Evolutionary conservation across 1,139 yeast genomes (phyloP), one percentile per base, ranked within the genome.

Genomic region (Meyerozyma guilliermondii): DNA sequence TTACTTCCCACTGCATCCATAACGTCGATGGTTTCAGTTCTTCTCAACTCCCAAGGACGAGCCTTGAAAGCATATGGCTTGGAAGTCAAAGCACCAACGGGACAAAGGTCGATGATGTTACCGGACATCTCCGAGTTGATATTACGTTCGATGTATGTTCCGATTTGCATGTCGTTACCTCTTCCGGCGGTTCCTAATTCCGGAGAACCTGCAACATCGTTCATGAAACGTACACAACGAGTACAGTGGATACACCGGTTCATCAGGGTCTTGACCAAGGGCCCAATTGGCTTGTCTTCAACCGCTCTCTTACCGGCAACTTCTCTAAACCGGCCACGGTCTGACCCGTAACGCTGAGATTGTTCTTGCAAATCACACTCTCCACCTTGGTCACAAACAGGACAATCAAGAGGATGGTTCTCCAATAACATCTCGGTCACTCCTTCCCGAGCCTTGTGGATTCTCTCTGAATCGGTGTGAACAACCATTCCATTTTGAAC

Each of bases 241-340:
- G 96, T 87, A 70, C 96, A 87, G 66, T 87, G 96, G 57, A 87
- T 87, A 69, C 96, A 87, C 66, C 96, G 79, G 70, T 87, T 87
- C 96, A 87, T 87, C 39, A 91, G 82, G 40, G 96, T 87, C 70
- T 87, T 87, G 57, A 87, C 85, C 58, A 87, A 75, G 5, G 96
- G 96, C 35, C 96, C 96, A 62, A 87, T 80, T 49, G 91, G 88
- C 69, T 87, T 87, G 71, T 87, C 87, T 68, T 87, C 95, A 41
- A 84, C 89, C 24, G 96, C 95, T 60, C 96, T 78, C 68, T 87
- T 87, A 59, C 96, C 96, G 43, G 78, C 75, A 46, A 86, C 77
- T 65, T 87, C 96, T 48, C 74, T 66, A 68, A 85, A 87, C 65
- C 96, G 78, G 54, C 95, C 95, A 53, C 95, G 79, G 66, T 87